Percentiles rank a stretch among this genome's conserved stretches.
Conservation (phyloP, 2,329 filamentous ascomycete genomes). For the Sporothrix phasma region DNA sequence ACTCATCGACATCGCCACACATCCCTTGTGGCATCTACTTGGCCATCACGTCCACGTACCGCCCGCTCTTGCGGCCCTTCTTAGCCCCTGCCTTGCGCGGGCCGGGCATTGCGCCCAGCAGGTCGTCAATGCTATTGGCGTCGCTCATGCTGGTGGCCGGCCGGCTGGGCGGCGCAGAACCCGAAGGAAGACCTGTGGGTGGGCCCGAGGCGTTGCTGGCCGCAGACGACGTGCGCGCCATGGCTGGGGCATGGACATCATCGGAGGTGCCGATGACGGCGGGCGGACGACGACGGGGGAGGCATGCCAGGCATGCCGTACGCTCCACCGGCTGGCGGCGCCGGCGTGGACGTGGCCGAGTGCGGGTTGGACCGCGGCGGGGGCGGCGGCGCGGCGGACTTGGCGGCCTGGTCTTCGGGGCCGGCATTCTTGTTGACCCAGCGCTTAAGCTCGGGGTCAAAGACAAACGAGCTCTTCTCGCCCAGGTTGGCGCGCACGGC, state of each 20-base stretch:
- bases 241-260: constrained; percentile 14
- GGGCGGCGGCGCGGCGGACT: constrained; percentile 77
- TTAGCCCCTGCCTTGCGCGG: constrained; percentile 56
- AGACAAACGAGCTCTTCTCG: constrained; percentile 86
- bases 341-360: constrained; percentile 43
- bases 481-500: constrained; percentile 89
- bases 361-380: constrained; percentile 56
- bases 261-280: constrained; percentile 19
- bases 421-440: constrained; percentile 96
- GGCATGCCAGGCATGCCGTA: constrained; percentile 4
- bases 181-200: too few species aligned
- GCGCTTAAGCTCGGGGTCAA: constrained; percentile 90
- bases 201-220: constrained; percentile 36
- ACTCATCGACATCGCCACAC: neutral
- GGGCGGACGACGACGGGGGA: constrained; percentile 26
- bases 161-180: constrained; percentile 56
- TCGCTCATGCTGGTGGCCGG: constrained; percentile 78
- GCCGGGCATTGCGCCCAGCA: constrained; percentile 62
- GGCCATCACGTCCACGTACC: constrained; percentile 96
- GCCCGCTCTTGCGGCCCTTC: constrained; percentile 69
- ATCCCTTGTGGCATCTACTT: constrained; percentile 44
- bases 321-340: constrained; percentile 25
- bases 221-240: constrained; percentile 37
- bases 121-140: constrained; percentile 89
- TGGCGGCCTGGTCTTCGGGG: constrained; percentile 48